A percentile compares a stretch with the other conserved stretches of the same genome.
These are phyloP conservation scores for Sclerotinia subarctica DNA, from an alignment of 2,329 filamentous ascomycete genomes.

Conservation along the genomic window DNA sequence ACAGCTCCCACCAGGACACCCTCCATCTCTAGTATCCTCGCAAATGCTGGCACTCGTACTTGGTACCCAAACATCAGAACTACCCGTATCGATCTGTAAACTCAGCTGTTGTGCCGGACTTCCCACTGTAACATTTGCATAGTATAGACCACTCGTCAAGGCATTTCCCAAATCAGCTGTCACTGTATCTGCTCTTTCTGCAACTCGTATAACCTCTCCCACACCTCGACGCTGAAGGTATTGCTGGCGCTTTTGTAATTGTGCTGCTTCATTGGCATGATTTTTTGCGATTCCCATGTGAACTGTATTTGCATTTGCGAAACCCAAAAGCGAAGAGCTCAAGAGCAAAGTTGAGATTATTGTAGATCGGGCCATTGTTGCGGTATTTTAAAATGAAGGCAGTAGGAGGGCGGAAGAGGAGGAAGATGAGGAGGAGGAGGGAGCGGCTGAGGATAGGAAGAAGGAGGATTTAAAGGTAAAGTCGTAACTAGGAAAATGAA, in stretches of 20 bases:
- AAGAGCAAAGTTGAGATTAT: slow-evolving; percentile 5
- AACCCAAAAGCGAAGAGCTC: slow-evolving; percentile 17
- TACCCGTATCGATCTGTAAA: slow-evolving; percentile 60
- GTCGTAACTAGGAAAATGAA: background rate
- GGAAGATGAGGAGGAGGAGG: background rate
- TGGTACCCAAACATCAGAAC: slow-evolving; percentile 59
- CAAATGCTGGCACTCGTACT: slow-evolving; percentile 39
- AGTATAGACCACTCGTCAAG: slow-evolving; percentile 48
- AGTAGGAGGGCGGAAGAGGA: background rate
- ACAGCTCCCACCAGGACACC: slow-evolving; percentile 49
- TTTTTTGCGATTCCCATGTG: slow-evolving; percentile 32
- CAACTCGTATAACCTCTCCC: slow-evolving; percentile 13
- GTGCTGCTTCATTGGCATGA: slow-evolving; percentile 25
- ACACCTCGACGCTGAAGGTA: slow-evolving; percentile 16
- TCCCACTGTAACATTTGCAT: slow-evolving; percentile 53
- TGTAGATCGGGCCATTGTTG: slow-evolving; percentile 14
- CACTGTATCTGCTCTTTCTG: slow-evolving; percentile 27
- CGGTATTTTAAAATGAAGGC: background rate
- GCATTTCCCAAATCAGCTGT: slow-evolving; percentile 44
- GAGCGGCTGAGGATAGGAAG: no score
- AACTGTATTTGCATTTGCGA: slow-evolving; percentile 17
- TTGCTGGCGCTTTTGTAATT: slow-evolving; percentile 27
- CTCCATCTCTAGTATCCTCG: slow-evolving; percentile 37
- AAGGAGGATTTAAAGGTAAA: background rate
- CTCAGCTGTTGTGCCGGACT: slow-evolving; percentile 54